Percentiles rank a stretch among this genome's conserved stretches.
Conservation (phyloP, 2,329 filamentous ascomycete genomes). For the Westerdykella sp. region DNA sequence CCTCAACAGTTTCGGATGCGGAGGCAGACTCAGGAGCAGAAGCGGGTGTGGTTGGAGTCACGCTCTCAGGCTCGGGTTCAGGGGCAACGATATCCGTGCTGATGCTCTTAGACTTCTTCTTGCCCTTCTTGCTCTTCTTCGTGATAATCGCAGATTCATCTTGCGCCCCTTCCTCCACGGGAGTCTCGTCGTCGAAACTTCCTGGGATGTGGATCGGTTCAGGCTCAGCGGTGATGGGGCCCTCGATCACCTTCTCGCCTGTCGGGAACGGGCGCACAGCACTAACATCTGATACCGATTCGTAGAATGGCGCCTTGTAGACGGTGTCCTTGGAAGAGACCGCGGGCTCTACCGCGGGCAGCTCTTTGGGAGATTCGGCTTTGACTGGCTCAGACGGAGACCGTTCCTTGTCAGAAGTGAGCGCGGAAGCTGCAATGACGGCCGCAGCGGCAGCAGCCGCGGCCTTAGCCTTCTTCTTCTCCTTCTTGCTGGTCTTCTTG, state of each 20-base stretch:
- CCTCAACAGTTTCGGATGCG: conserved; percentile 1
- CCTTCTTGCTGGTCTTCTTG: conserved; percentile 28
- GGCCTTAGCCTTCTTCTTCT: conserved; percentile 25
- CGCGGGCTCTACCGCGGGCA: neutral
- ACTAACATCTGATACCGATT: conserved; percentile 40
- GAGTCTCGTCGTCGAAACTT: conserved; percentile 46
- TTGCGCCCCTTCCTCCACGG: conserved; percentile 26
- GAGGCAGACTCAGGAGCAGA: conserved; percentile 1
- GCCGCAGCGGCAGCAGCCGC: conserved; percentile 14
- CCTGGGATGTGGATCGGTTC: conserved; percentile 59
- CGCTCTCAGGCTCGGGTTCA: neutral
- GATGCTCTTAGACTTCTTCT: conserved; percentile 3
- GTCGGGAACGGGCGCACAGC: conserved; percentile 19
- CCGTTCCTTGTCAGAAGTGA: neutral
- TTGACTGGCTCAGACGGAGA: neutral
- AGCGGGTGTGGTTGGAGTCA: neutral
- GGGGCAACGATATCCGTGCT: conserved; percentile 1
- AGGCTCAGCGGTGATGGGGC: conserved; percentile 44
- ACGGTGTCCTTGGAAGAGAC: conserved; percentile 18
- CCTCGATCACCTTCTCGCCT: conserved; percentile 30
- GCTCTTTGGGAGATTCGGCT: neutral
- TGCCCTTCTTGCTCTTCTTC: conserved; percentile 23
- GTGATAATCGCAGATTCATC: conserved; percentile 10
- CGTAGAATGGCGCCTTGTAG: conserved; percentile 38
- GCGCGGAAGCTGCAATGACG: conserved; percentile 11